phyloP scores from a whole-genome alignment of 176 grass and related monocot species.

The Poa pratensis region DNA sequence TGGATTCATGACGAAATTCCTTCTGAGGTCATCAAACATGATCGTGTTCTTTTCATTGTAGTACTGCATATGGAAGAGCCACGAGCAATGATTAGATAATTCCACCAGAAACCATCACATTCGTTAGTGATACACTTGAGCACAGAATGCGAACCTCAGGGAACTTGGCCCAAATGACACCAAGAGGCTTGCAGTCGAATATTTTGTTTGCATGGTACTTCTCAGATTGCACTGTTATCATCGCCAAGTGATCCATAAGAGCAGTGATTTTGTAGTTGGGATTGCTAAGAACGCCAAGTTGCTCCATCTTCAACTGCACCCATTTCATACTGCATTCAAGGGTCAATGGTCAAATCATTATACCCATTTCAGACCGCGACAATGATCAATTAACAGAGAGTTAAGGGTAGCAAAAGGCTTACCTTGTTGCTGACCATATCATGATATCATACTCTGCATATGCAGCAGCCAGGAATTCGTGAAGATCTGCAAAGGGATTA shows the following conservation, averaged over 20 bases:
- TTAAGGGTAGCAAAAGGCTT: conserved; percentile 34
- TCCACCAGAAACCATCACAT: neutral
- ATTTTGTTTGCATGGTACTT: conserved; percentile 51
- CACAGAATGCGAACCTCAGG: conserved; percentile 65
- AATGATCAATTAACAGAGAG: conserved; percentile 26
- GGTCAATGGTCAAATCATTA: neutral
- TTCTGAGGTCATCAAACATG: conserved; percentile 95
- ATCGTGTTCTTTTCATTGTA: conserved; percentile 86
- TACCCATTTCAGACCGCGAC: conserved; percentile 15
- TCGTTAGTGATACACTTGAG: neutral
- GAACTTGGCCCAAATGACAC: conserved; percentile 89
- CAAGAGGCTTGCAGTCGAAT: conserved; percentile 94
- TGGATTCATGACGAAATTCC: conserved; percentile 98
- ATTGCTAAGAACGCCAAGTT: conserved; percentile 84
- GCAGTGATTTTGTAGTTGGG: conserved; percentile 96
- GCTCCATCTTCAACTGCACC: conserved; percentile 95
- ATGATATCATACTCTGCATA: conserved; percentile 97
- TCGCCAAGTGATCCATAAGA: conserved; percentile 95
- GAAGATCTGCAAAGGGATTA: conserved; percentile 71
- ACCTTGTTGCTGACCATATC: conserved; percentile 99
- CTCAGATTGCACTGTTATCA: conserved; percentile 97
- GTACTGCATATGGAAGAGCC: conserved; percentile 60
- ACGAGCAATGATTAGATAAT: conserved; percentile 29
- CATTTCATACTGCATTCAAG: conserved; percentile 91
- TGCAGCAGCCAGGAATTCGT: conserved; percentile 89